Evolutionary conservation across 495 filamentous ascomycete genomes (phyloP).

Genomic region (Neurospora intermedia): DNA sequence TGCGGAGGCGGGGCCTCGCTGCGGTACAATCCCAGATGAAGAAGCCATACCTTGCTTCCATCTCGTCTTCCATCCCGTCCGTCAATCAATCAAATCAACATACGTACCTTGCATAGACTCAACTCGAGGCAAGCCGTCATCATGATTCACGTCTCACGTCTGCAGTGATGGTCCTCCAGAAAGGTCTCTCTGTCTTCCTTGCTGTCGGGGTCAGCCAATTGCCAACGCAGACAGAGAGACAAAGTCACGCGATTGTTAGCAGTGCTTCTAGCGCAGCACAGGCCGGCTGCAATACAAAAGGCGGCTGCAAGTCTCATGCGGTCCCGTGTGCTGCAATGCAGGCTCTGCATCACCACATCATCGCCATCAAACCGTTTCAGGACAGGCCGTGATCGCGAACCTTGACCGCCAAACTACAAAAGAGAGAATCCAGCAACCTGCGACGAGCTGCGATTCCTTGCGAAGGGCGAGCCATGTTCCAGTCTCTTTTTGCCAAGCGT

Average conservation of each 20-base stretch:
- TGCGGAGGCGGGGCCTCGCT: background rate
- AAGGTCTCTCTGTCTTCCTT: background rate
- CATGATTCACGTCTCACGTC: background rate
- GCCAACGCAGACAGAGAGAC: background rate
- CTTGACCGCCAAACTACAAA: background rate
- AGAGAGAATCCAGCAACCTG: background rate
- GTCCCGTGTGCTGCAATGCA: background rate
- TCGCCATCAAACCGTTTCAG: background rate
- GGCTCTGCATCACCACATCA: background rate
- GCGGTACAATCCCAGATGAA: background rate
- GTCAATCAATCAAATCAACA: background rate
- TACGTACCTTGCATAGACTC: background rate
- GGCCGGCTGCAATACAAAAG: background rate
- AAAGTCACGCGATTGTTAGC: background rate
- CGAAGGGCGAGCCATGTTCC: background rate
- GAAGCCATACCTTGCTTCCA: background rate
- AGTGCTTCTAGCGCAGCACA: background rate
- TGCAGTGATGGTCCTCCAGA: background rate
- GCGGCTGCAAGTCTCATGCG: background rate
- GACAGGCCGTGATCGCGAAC: background rate
- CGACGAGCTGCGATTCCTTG: background rate
- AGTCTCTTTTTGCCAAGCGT: background rate
- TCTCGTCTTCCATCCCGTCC: background rate
- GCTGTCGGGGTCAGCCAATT: background rate
- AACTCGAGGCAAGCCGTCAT: background rate